Base-by-base conservation (phyloP, 495 filamentous ascomycete genomes). In the Cenococcum geophilum region DNA sequence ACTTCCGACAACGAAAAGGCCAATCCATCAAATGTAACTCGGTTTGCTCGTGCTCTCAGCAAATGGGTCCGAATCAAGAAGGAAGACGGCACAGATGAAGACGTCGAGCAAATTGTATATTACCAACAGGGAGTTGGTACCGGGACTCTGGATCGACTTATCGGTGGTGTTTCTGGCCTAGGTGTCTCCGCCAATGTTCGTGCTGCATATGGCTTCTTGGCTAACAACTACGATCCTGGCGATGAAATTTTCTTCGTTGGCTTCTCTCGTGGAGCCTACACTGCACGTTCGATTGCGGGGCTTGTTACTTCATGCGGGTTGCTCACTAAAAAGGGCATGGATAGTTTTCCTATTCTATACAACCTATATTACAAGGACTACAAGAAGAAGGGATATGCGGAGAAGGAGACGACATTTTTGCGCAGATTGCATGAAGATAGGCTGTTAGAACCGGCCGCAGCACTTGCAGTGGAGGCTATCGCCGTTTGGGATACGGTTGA, bases 221-320 rank as follows among this genome's bases (percentile, higher is more conserved):
- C 77, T 68, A 71, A 78, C 16, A 77, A 76, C 58, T 75, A 74
- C 59, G 49, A 61, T 4, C 58, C 65, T 23, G 77, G 73, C 5
- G 70, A 77, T 34, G 68, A 70, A 37, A 78, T 80, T 51, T 78
- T 78, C 61, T 73, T 80, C 62, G 78, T 80, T 56, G 78, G 78
- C 34, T 79, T 80, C 59, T 76, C 73, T 1, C 75, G 78, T 32
- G 78, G 78, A 18, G 78, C 78, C 12, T 80, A 76, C 64, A 80
- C 78, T 1, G 78, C 77, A 1, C 76, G 76, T 10, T 77, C 79
- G 58, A 72, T 80, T 11, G 76, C 78, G 22, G 72, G 76, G 32
- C 75, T 80, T 73, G 68, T 80, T 42, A 70, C 74, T 27, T 70
- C 69, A 12, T 71, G 76, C 11, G 78, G 78, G 4, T 64, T 80